Evolutionary conservation across 768 basidiomycete species (phyloP).

Genomic region (Coprinellus aureogranulatus): DNA sequence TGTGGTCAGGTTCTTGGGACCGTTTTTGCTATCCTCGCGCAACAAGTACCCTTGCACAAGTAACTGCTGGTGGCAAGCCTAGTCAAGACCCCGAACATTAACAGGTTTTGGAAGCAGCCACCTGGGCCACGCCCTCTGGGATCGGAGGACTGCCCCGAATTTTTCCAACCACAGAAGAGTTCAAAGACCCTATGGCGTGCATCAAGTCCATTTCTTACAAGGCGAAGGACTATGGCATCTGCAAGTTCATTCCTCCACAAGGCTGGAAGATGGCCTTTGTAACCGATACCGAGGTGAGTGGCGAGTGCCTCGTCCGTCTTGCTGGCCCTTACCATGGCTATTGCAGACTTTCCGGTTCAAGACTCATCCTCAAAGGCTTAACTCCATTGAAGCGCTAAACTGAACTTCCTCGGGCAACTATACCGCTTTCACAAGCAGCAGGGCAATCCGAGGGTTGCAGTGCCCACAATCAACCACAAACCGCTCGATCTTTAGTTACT

Average conservation of each 20-base stretch:
- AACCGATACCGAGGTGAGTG: conserved; percentile 85
- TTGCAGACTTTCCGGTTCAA: conserved; percentile 87
- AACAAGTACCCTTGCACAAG: too few species aligned
- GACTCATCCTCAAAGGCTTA: conserved; percentile 90
- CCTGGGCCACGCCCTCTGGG: conserved; percentile 71
- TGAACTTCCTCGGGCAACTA: conserved; percentile 96
- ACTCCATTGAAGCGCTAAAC: conserved; percentile 97
- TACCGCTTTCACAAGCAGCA: conserved; percentile 97
- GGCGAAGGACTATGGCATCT: conserved; percentile 82
- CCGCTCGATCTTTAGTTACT: conserved; percentile 92
- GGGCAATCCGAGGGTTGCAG: conserved; percentile 84
- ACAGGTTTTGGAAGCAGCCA: conserved; percentile 31
- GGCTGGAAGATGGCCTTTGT: conserved; percentile 97
- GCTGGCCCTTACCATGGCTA: conserved; percentile 18
- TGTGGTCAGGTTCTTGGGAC: not conserved
- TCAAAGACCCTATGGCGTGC: conserved; percentile 91
- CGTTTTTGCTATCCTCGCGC: conserved; percentile 17
- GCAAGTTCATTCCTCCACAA: conserved; percentile 91
- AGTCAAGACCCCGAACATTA: conserved; percentile 57
- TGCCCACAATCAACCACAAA: conserved; percentile 92
- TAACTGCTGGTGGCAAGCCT: too few species aligned
- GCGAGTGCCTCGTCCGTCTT: conserved; percentile 8
- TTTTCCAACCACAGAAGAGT: conserved; percentile 87
- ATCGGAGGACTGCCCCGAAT: conserved; percentile 85
- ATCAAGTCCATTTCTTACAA: conserved; percentile 74